These are phyloP conservation scores for Paspalum vaginatum DNA, from an alignment of 176 grass and related monocot species.

Conservation along the genomic window DNA sequence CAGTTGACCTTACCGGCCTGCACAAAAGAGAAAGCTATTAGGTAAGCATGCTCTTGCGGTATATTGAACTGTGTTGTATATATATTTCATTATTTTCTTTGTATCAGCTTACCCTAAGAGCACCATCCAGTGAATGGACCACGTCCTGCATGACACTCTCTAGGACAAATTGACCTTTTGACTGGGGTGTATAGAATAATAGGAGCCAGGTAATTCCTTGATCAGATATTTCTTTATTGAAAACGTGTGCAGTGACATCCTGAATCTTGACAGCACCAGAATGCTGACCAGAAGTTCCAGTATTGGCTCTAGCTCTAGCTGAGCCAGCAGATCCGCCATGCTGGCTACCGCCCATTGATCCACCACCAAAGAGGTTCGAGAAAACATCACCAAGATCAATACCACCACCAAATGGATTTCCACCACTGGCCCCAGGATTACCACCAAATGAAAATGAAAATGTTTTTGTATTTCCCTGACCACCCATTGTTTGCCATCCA, in stretches of 20 bases:
- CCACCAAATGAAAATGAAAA: slow-evolving; percentile 95
- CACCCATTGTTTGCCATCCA: slow-evolving; percentile 80
- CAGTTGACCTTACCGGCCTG: slow-evolving; percentile 92
- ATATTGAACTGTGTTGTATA: not conserved
- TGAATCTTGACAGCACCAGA: slow-evolving; percentile 53
- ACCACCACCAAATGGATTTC: slow-evolving; percentile 60
- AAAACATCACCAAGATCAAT: slow-evolving; percentile 85
- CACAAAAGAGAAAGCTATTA: slow-evolving; percentile 33
- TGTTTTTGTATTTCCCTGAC: slow-evolving; percentile 64
- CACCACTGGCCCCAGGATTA: slow-evolving; percentile 44
- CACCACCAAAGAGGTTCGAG: slow-evolving; percentile 77
- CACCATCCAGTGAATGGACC: slow-evolving; percentile 64
- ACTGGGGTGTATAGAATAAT: slow-evolving; percentile 70
- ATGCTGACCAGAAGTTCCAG: slow-evolving; percentile 43
- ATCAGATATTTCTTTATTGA: slow-evolving; percentile 81
- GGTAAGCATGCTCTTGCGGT: slow-evolving; percentile 3
- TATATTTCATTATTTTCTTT: not conserved
- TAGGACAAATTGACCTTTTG: slow-evolving; percentile 57
- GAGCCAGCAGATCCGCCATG: slow-evolving; percentile 57
- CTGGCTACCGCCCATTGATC: slow-evolving; percentile 48
- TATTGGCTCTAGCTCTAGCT: slow-evolving; percentile 47
- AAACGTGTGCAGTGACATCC: slow-evolving; percentile 67
- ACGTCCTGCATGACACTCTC: slow-evolving; percentile 75
- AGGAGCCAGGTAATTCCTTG: slow-evolving; percentile 91
- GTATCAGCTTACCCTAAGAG: slow-evolving; percentile 57